Percentiles rank a stretch among this genome's conserved stretches.
Conservation (phyloP, 257 asterid genomes). For the Datura wrightii region DNA sequence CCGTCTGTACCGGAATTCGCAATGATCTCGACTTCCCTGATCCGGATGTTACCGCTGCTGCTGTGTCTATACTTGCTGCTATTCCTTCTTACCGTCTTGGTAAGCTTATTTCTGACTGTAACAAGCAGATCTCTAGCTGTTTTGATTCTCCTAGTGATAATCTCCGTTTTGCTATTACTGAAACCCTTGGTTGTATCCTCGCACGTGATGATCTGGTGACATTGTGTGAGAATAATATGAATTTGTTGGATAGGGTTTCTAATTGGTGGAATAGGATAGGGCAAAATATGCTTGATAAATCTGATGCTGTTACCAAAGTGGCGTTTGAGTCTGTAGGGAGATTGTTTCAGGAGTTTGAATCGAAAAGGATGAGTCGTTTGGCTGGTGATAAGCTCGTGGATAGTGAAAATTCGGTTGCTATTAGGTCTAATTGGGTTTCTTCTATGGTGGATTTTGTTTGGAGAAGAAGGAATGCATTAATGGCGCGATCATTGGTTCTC, state of each 20-base stretch:
- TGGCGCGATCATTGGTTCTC: constrained; percentile 73
- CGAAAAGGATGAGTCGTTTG: constrained; percentile 86
- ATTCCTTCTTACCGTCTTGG: constrained; percentile 84
- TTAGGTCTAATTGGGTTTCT: constrained; percentile 82
- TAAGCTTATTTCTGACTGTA: constrained; percentile 75
- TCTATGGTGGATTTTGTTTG: constrained; percentile 79
- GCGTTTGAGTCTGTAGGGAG: constrained; percentile 84
- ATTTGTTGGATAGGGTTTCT: constrained; percentile 80
- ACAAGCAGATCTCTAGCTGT: constrained; percentile 76
- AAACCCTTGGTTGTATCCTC: constrained; percentile 82
- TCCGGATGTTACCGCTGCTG: constrained; percentile 91
- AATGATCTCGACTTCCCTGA: constrained; percentile 89
- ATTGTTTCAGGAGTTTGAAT: constrained; percentile 85
- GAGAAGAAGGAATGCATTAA: constrained; percentile 71
- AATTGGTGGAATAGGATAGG: constrained; percentile 87
- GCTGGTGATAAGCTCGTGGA: constrained; percentile 93
- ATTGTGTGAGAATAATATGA: constrained; percentile 77
- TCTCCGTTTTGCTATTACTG: constrained; percentile 80
- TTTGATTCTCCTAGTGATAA: constrained; percentile 76
- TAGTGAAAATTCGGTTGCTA: constrained; percentile 84
- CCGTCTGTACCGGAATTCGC: constrained; percentile 74
- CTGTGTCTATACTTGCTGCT: constrained; percentile 84
- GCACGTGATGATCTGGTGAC: constrained; percentile 91
- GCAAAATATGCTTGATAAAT: constrained; percentile 76
- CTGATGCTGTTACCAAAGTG: constrained; percentile 75